Percentiles rank a stretch among this genome's conserved stretches.
phyloP scores from a whole-genome alignment of 371 early-diverging fungal genomes.

The Circinella minor region DNA sequence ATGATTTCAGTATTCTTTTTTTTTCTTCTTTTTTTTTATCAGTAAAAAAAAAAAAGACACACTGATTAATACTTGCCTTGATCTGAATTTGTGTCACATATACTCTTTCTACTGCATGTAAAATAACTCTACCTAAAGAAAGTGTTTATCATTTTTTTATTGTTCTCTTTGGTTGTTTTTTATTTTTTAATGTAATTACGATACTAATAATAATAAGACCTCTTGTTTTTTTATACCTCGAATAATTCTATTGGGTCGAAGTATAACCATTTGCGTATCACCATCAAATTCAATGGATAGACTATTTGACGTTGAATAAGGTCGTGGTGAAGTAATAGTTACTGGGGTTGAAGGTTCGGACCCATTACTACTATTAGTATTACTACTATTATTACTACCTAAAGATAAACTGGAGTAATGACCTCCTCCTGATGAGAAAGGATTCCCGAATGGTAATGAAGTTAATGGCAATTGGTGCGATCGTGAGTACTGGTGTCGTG shows the following conservation, averaged over 20 bases:
- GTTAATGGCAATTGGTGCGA: slow-evolving; percentile 21
- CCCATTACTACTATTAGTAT: background rate
- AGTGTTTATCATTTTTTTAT: too few species aligned
- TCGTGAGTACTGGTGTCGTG: slow-evolving; percentile 22
- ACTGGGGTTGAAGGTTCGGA: background rate
- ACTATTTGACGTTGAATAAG: background rate
- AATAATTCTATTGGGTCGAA: slow-evolving; percentile 46
- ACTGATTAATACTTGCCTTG: slow-evolving; percentile 26
- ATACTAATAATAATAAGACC: background rate
- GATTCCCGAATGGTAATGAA: slow-evolving; percentile 6
- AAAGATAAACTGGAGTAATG: slow-evolving; percentile 17
- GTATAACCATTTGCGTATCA: slow-evolving; percentile 38
- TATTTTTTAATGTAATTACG: background rate
- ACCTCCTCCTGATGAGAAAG: background rate
- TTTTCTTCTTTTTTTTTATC: too few species aligned
- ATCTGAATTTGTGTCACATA: slow-evolving; percentile 42
- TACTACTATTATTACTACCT: slow-evolving; percentile 4
- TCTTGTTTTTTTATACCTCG: slow-evolving; percentile 25
- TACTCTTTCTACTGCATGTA: slow-evolving; percentile 32
- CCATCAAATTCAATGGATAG: slow-evolving; percentile 35
- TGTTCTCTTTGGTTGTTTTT: too few species aligned
- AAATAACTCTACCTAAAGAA: slow-evolving; percentile 33
- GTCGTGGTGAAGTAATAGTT: background rate
- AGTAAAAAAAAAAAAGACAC: background rate
- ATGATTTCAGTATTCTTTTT: background rate